phyloP scores from a whole-genome alignment of 192 early-diverging fungal genomes.

The Anaeromyces robustus region DNA sequence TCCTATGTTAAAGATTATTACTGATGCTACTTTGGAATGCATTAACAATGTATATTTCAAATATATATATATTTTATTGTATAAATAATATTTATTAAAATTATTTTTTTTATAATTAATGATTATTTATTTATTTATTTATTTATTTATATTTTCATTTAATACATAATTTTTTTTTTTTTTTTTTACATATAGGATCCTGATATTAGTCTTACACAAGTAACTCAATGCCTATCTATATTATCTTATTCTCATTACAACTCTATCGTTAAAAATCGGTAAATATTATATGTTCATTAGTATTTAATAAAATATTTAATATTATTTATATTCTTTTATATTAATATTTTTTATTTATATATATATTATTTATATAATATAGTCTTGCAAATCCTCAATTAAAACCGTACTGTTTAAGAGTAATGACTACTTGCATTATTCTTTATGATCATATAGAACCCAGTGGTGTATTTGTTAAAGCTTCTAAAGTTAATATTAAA shows the following conservation, averaged over 20 bases:
- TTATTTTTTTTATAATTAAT: not conserved
- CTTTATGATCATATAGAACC: conserved; percentile 82
- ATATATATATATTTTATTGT: conserved; percentile 3
- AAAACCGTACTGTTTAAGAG: conserved; percentile 59
- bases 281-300: not conserved
- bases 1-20: conserved; percentile 78
- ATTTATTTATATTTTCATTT: too few species aligned
- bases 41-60: conserved; percentile 33
- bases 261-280: conserved; percentile 52
- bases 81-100: too few species aligned
- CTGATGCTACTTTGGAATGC: conserved; percentile 58
- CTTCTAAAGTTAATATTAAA: conserved; percentile 64
- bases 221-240: conserved; percentile 58
- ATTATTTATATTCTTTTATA: too few species aligned
- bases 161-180: conserved; percentile 3
- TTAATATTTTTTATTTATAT: too few species aligned
- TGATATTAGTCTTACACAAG: conserved; percentile 2
- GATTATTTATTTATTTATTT: not conserved
- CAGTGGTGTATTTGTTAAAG: conserved; percentile 57
- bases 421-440: conserved; percentile 75
- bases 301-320: too few species aligned
- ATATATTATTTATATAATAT: conserved; percentile 12
- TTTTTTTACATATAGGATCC: not conserved
- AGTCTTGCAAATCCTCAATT: conserved; percentile 36
- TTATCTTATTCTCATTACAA: conserved; percentile 64